Base-by-base conservation (phyloP, 1,284 basidiomycete species). In the Malassezia psittaci region DNA sequence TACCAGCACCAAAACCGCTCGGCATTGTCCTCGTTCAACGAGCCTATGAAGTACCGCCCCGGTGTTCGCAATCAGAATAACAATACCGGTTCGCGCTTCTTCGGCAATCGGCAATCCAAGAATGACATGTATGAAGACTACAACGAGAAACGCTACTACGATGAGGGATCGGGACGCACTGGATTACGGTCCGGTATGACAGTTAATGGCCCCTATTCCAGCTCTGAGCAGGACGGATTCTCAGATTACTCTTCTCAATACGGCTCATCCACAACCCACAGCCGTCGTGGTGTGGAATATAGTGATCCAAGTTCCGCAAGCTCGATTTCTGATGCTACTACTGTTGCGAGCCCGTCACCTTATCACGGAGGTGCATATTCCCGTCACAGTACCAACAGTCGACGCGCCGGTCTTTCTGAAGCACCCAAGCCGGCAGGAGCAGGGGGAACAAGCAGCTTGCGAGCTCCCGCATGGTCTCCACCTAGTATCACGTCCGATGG, bases 281-380 rank as follows among this genome's bases (percentile, higher is more conserved):
- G 58, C n/a, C 61, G 69, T 38, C 59, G 68, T n/a, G 69, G 69
- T 2, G 56, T 54, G 0, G 63, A 56, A 4, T 69, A 72, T 54
- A 57, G 47, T 16, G 67, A 69, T n/a, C 60, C 65, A 15, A 62
- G 59, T 51, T 59, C 59, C 8, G 29, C 37, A 36, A 11, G n/a
- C n/a, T 50, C 48, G 8, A 19, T 39, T 29, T 46, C 47, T 18
- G 55, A 57, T 12, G 18, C 37, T 34, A 45, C 36, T 33, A 52
- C 55, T 11, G 7, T 43, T 7, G 51, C 44, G 2, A 52, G 55
- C 46, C 29, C 11, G 19, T 47, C 51, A 2, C 35, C 44, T 18
- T 52, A 57, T 32, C 51, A 57, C 35, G 55, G 55, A n/a, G 55
- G 55, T 38, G 51, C 55, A 5, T 57, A 57, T 38, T 44, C 55